phyloP scores from a whole-genome alignment of 345 rosid genomes.

The Hypericum perforatum region DNA sequence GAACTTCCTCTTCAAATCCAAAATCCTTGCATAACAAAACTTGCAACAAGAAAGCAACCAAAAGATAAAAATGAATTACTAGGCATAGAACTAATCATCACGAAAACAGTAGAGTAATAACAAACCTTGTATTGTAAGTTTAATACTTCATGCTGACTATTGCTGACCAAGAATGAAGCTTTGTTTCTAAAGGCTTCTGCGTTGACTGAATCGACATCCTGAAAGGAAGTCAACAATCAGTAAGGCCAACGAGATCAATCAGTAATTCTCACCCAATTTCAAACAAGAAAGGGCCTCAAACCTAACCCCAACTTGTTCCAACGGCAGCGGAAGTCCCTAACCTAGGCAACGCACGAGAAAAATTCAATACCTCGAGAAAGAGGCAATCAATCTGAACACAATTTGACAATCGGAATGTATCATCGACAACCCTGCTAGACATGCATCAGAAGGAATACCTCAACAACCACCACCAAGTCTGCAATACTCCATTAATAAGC shows the following conservation, averaged over 20 bases:
- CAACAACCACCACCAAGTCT: too few species aligned
- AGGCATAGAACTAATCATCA: not conserved
- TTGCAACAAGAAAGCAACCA: constrained; percentile 15
- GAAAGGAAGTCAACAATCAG: constrained; percentile 13
- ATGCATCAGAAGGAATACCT: too few species aligned
- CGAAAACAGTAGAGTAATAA: not conserved
- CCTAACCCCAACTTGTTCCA: too few species aligned
- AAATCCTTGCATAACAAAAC: constrained; percentile 96
- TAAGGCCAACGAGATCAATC: not conserved
- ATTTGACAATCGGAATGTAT: constrained; percentile 72
- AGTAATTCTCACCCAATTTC: not conserved
- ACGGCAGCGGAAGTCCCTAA: too few species aligned
- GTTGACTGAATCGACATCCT: constrained; percentile 99
- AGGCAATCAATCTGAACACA: constrained; percentile 95
- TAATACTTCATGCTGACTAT: constrained; percentile 81
- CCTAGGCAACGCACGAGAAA: constrained; percentile 6
- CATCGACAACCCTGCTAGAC: constrained; percentile 65
- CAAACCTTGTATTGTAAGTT: constrained; percentile 85
- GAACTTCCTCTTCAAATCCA: constrained; percentile 94
- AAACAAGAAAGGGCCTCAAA: too few species aligned
- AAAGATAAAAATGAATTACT: constrained; percentile 4
- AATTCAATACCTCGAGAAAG: constrained; percentile 75
- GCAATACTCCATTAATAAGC: not conserved
- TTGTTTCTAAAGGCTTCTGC: constrained; percentile 94
- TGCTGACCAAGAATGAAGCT: constrained; percentile 97